Evolutionary conservation across 805 yeast species (phyloP).

Genomic region (Hanseniaspora mollemarum): DNA sequence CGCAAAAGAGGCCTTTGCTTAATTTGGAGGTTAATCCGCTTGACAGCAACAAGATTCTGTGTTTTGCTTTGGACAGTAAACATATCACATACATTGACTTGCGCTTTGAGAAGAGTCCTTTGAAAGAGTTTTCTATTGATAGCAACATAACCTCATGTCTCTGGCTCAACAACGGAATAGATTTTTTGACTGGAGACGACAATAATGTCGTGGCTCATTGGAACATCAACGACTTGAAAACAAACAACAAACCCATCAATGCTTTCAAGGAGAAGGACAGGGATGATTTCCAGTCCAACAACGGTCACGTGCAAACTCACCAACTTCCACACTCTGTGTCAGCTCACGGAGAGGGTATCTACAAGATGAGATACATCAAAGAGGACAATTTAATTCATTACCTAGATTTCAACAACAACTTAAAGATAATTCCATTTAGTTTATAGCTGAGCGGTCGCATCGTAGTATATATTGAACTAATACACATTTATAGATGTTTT

Average conservation of each 20-base stretch:
- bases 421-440: constrained; percentile 5
- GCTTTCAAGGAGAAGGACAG: not conserved
- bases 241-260: not conserved
- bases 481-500: too few relatives aligned
- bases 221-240: constrained; percentile 8
- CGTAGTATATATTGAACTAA: too few relatives aligned
- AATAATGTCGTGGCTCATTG: constrained; percentile 6
- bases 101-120: constrained; percentile 10
- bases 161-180: constrained; percentile 12
- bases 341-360: not conserved
- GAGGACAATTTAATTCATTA: constrained; percentile 9
- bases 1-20: constrained; percentile 44
- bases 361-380: constrained; percentile 3
- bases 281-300: not conserved
- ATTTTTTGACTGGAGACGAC: constrained; percentile 8
- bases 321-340: not conserved
- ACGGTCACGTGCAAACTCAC: not conserved
- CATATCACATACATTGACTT: constrained; percentile 9
- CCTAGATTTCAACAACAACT: not conserved
- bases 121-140: not conserved
- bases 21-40: constrained; percentile 66
- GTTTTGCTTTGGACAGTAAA: not conserved
- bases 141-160: constrained; percentile 4
- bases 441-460: too few relatives aligned
- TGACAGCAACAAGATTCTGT: constrained; percentile 51